Evolutionary conservation across 2,329 filamentous ascomycete species (phyloP), one percentile per base, ranked within the genome.

Genomic region (Alternaria angustiovoidea): DNA sequence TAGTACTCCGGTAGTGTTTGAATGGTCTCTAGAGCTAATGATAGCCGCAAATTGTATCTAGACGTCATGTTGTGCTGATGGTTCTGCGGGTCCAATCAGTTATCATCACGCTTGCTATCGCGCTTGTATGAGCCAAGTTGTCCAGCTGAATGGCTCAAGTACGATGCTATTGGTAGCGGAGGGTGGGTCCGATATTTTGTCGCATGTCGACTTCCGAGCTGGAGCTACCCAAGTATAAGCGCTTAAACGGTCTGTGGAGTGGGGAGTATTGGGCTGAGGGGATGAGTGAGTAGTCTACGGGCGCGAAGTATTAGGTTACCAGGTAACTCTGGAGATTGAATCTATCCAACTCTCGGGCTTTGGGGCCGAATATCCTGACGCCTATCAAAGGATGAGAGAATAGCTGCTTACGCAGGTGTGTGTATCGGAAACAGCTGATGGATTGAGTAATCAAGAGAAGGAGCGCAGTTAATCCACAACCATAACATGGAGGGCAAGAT

Each of bases 41-140:
- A 22, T 49, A 38, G 46, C 20, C 46, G 46, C 46, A 38, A 49
- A 49, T 49, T 49, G 32, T 49, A 49, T 49, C 46, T 38, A 49
- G 46, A 49, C 32, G 46, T 49, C 46, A 49, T 49, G 46, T 49
- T 34, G 34, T 24, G 46, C 46, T 49, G 30, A 49, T 20, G 9
- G 20, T 22, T 36, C 30, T 8, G 18, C 46, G 30, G 30, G 20
- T 11, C 46, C 46, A 38, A 49, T 49, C 32, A 36, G 8, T 22
- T 36, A 18, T 38, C 46, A 7, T 12, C 9, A 28, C 30, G 30
- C 46, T 48, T 48, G 7, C 28, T 18, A 22, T 11, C 16, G 32
- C 32, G 30, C 46, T 49, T 49, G 32, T 49, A 24, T 20, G 46
- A 38, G 32, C 32, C 46, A 38, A 26, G 32, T n/a, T 26, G 20